Evolutionary conservation across 2,329 filamentous ascomycete species (phyloP), one percentile per base, ranked within the genome.

Genomic region (Ciborinia camelliae): DNA sequence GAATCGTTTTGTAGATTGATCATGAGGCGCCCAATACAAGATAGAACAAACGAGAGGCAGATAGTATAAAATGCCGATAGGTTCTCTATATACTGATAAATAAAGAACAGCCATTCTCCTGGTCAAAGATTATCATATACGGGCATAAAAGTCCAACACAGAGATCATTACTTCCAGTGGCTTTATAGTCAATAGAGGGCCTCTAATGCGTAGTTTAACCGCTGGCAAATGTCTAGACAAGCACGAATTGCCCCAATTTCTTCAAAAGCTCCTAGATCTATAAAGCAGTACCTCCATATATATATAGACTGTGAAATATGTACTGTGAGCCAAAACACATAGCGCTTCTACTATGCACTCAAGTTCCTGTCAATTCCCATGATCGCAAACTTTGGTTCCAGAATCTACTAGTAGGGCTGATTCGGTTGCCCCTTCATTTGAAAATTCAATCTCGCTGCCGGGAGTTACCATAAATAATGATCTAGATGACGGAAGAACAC

Each of bases 331-430:
- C 7, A 7, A 39, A 2, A 26, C 4, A 9, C 20, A 7, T 10
- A 2, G 23, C 2, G 8, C 23, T 18, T 23, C 2, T n/a, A n/a
- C 7, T 4, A 9, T 10, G 1, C 7, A 9, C 1, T 7, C 3
- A 23, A 32, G 35, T 18, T 58, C 10, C 14, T n/a, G 6, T 6
- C 20, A 35, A 15, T 15, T 23, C n/a, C 10, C 12, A 32, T 32
- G 5, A 3, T 5, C 26, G 10, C 10, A 57, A 20, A n/a, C 3
- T 14, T n/a, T n/a, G 32, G 12, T 32, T 45, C 7, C 20, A 3
- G 14, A 45, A n/a, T 23, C 20, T 45, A 23, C 1, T 12, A 12
- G 2, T 15, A 2, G n/a, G 18, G 4, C n/a, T n/a, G n/a, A n/a
- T 20, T 23, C 12, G 20, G 12, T 23, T 23, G 18, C 26, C 20